Evolutionary conservation across 805 yeast species (phyloP), one percentile per base, ranked within the genome.

Genomic region (Lipomyces yamadae): DNA sequence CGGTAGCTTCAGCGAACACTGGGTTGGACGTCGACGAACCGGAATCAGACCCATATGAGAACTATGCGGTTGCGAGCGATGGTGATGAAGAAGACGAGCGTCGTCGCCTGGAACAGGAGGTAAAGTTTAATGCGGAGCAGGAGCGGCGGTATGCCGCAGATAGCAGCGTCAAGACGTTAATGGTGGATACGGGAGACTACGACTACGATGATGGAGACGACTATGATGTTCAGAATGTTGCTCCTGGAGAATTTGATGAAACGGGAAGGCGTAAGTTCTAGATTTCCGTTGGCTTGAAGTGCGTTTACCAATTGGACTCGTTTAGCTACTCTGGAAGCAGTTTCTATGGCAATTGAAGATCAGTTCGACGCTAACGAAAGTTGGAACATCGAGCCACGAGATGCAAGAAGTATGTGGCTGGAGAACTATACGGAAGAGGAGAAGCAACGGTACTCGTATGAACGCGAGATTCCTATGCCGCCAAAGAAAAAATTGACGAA

Each of bases 241-340:
- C 48, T 3, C 48, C 48, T 15, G 48, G 48, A 42, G 48, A 42
- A 42, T 42, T 42, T 15, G 48, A 42, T 42, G 48, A 42, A 42
- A n/a, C 48, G 2, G 48, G 48, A 42, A 42, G 48, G 18, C 48
- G 48, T 42, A 42, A n/a, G 48, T 42, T 2, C n/a, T 5, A 18
- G 6, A 7, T 42, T 42, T n/a, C 24, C 10, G 1, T 15, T 18
- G n/a, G n/a, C n/a, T 42, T 15, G 1, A 13, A 24, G 24, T 24
- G n/a, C 24, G 24, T 15, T 0, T 42, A 42, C 48, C n/a, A 42
- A 52, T n/a, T 48, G 30, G 32, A 52, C 24, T 52, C n/a, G 29
- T n/a, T 29, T 52, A 52, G 55, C 55, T 10, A 52, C 55, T 7
- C 55, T 52, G n/a, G 55, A 52, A n/a, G 55, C 30, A 52, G 15